Percentiles rank a stretch among this genome's conserved stretches.
These are phyloP conservation scores for Saccharomycopsis selenospora DNA, from an alignment of 805 yeast species.

Conservation along the genomic window DNA sequence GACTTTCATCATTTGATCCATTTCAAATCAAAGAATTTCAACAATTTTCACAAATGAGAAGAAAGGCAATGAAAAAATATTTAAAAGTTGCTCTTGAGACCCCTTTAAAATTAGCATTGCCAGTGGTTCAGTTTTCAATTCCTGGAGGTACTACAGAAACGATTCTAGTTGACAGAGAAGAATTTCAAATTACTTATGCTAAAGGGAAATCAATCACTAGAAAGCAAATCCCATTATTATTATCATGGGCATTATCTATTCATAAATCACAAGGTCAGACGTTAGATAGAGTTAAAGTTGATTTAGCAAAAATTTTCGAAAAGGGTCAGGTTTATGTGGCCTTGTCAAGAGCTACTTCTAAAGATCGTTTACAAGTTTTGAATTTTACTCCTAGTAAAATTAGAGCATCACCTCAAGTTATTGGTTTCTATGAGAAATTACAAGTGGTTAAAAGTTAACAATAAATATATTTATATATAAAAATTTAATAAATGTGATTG, in stretches of 20 bases:
- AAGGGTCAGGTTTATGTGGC: slow-evolving; percentile 85
- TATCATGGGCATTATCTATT: slow-evolving; percentile 80
- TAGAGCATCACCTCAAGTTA: slow-evolving; percentile 53
- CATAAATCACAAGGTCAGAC: slow-evolving; percentile 88
- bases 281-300: slow-evolving; percentile 60
- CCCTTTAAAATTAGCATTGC: slow-evolving; percentile 36
- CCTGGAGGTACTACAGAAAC: slow-evolving; percentile 53
- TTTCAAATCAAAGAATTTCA: neutral
- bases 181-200: slow-evolving; percentile 51
- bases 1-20: slow-evolving; percentile 17
- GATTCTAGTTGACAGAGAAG: slow-evolving; percentile 32
- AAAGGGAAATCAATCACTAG: slow-evolving; percentile 55
- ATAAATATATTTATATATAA: neutral
- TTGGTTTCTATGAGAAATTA: slow-evolving; percentile 48
- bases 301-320: slow-evolving; percentile 59
- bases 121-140: slow-evolving; percentile 68
- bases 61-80: slow-evolving; percentile 1
- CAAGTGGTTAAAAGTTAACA: slow-evolving; percentile 23
- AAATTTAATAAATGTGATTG: neutral
- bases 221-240: slow-evolving; percentile 57
- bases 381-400: slow-evolving; percentile 58
- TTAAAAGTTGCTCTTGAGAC: slow-evolving; percentile 1
- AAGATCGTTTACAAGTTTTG: slow-evolving; percentile 54
- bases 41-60: neutral
- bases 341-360: slow-evolving; percentile 65